Evolutionary conservation across 495 filamentous ascomycete species (phyloP).

Genomic region (Neurospora discreta): DNA sequence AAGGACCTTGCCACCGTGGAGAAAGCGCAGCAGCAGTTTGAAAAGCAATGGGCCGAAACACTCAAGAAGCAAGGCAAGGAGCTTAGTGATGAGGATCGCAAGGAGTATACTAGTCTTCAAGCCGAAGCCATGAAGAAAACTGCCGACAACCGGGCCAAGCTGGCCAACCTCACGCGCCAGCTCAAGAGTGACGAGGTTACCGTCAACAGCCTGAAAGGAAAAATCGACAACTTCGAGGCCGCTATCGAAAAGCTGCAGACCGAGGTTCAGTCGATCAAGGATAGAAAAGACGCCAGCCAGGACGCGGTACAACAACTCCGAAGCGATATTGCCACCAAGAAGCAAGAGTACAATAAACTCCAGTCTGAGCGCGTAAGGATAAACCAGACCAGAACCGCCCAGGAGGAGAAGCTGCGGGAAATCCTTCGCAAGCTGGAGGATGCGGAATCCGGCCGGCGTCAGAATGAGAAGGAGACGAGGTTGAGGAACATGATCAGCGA

Average conservation of each 20-base stretch:
- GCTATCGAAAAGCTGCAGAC: constrained; percentile 59
- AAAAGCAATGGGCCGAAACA: constrained; percentile 70
- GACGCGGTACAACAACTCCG: constrained; percentile 51
- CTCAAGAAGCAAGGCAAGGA: constrained; percentile 78
- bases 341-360: constrained; percentile 75
- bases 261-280: constrained; percentile 58
- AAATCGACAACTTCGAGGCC: constrained; percentile 67
- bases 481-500: constrained; percentile 70
- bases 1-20: constrained; percentile 75
- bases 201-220: constrained; percentile 72
- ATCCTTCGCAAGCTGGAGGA: constrained; percentile 68
- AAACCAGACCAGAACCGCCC: constrained; percentile 69
- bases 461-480: constrained; percentile 67
- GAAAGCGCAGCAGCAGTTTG: constrained; percentile 84
- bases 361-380: constrained; percentile 74
- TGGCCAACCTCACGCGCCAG: constrained; percentile 75
- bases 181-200: constrained; percentile 83
- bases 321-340: constrained; percentile 75
- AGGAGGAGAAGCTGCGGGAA: constrained; percentile 81
- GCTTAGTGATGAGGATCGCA: constrained; percentile 73
- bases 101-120: constrained; percentile 78
- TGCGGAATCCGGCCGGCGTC: constrained; percentile 70
- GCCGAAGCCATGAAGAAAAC: constrained; percentile 80
- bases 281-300: constrained; percentile 51
- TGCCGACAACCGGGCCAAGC: constrained; percentile 67